These are phyloP conservation scores for Saksenaea oblongispora DNA, from an alignment of 371 early-diverging fungal species.

Conservation along the genomic window DNA sequence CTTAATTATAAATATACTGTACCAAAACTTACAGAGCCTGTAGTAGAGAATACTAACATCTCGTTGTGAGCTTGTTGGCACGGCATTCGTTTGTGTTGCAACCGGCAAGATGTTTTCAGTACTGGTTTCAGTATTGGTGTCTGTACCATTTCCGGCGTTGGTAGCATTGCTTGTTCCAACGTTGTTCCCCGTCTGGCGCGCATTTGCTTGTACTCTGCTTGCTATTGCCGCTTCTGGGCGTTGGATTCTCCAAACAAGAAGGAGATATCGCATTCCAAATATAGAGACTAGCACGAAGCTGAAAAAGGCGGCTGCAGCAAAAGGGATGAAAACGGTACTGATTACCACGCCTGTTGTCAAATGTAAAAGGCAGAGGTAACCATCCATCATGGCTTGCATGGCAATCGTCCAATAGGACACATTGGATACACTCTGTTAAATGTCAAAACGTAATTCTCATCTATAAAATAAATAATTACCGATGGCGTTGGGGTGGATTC, in stretches of 20 bases:
- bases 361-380: constrained; percentile 67
- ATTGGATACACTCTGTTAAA: constrained; percentile 60
- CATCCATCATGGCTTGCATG: constrained; percentile 71
- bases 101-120: not conserved
- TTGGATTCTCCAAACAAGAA: constrained; percentile 73
- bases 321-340: constrained; percentile 62
- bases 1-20: not conserved
- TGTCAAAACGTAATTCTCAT: not conserved
- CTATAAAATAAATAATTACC: constrained; percentile 32
- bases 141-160: constrained; percentile 5
- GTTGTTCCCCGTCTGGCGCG: constrained; percentile 12
- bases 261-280: constrained; percentile 74
- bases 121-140: constrained; percentile 21
- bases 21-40: constrained; percentile 50
- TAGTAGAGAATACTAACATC: constrained; percentile 53
- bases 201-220: constrained; percentile 23
- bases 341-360: constrained; percentile 63
- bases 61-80: constrained; percentile 28
- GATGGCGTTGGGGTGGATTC: constrained; percentile 76
- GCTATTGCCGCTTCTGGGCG: constrained; percentile 49
- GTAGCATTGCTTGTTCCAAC: constrained; percentile 2
- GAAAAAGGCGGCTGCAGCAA: constrained; percentile 69
- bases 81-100: constrained; percentile 15
- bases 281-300: constrained; percentile 71
- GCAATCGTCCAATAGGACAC: constrained; percentile 76